Base-by-base conservation (phyloP, 345 rosid genomes). In the Gossypium mustelinum region DNA sequence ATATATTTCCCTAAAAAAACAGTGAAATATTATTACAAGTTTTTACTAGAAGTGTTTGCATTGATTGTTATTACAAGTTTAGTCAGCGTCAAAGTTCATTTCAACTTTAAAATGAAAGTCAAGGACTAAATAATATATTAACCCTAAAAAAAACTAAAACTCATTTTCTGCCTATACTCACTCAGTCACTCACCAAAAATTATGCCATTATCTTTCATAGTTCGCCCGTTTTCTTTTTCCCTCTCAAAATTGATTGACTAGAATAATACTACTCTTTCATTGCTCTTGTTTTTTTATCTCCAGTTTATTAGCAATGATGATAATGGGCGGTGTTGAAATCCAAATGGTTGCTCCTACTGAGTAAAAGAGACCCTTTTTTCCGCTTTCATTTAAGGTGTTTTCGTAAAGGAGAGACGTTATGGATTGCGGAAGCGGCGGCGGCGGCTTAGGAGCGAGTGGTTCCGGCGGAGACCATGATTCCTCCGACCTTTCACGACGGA, bases 391-490 rank as follows among this genome's bases (percentile, higher is more conserved):
- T 10, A 29, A 51, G 45, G 45, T 17, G 45, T 51, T 10, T 51
- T 51, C 52, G 9, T 20, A 47, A 51, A 52, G 60, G 47, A 34
- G 45, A 51, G 25, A 69, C 73, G 29, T 39, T n/a, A 48, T 89
- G 94, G 90, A 84, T 79, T 88, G 63, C 70, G 89, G 90, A 51
- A 83, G 88, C 76, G 87, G 86, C 64, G 88, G 87, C 1, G 85
- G 87, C 39, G 41, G 41, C 41, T 7, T 34, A 43, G 88, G 89
- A 47, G 89, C 88, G 14, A 81, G 90, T 64, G 94, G 86, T 68
- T 86, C 89, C 61, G 92, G 89, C 22, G 98, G 90, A 68, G 96
- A 89, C 87, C 91, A 90, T 59, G 90, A 90, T 58, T 82, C 84
- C 14, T 86, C 89, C 72, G 98, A 89, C 80, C 68, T 85, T 0